Base-by-base conservation (phyloP, 2,329 filamentous ascomycete species). In the Colletotrichum navitas region DNA sequence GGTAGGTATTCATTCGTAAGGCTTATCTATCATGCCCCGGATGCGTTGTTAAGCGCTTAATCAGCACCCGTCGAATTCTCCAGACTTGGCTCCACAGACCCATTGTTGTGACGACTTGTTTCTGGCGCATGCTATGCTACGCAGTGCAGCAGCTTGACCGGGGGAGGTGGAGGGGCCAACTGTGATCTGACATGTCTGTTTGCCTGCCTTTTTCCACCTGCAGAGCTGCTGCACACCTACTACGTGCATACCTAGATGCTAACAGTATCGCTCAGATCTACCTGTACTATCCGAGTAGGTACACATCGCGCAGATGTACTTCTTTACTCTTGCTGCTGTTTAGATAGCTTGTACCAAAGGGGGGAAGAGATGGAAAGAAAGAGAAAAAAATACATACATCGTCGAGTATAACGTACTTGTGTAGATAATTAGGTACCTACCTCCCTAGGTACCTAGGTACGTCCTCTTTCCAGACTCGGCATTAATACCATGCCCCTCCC, bases 21-120 rank as follows among this genome's bases (percentile, higher is more conserved):
- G 65, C 59, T 69, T 68, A 62, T 63, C 51, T 43, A 63, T 36
- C 43, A 39, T 63, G 24, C 18, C 26, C 49, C 49, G 5, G 1
- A 18, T 47, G 59, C 34, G 68, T 60, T 69, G 65, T 69, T 64
- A 72, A 72, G 65, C 65, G 59, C 65, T 72, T 72, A 64, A 47
- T 72, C 65, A 72, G 69, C 69, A 36, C 45, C 59, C 10, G 21
- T 24, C 32, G 21, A 16, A 29, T 21, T 45, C 24, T 41, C 58
- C 34, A 45, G 12, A 49, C 62, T 36, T 36, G 39, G n/a, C 45
- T 29, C 18, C 39, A 29, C 26, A 3, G 55, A 26, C 26, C 56
- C n/a, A n/a, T 2, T 5, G 34, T 16, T 26, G n/a, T 34, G 34
- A 24, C 34, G 11, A 34, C 21, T 24, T 41, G 34, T 39, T 56